phyloP scores from a whole-genome alignment of 306 rosid species.

The Ochetophila trinervis region DNA sequence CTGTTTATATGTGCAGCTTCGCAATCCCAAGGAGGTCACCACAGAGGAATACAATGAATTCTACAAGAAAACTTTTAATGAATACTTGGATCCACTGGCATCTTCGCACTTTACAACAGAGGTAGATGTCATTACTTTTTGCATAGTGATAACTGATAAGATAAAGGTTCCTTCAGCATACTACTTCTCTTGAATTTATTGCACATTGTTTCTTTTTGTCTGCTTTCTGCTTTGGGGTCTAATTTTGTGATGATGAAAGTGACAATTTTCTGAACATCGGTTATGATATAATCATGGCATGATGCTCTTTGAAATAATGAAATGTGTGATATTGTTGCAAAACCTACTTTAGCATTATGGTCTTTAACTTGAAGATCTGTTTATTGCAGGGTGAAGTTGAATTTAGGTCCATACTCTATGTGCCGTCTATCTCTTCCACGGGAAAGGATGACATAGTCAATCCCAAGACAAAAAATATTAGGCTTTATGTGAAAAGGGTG shows the following conservation, averaged over 20 bases:
- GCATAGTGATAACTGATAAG: not conserved
- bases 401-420: conserved; percentile 89
- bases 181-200: not conserved
- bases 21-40: conserved; percentile 81
- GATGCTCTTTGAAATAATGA: not conserved
- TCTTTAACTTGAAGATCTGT: conserved; percentile 23
- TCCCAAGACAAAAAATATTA: conserved; percentile 93
- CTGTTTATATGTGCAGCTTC: conserved; percentile 64
- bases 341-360: not conserved
- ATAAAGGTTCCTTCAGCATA: not conserved
- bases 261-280: too few species aligned
- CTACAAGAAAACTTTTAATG: conserved; percentile 82
- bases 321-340: conserved; percentile 7
- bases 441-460: conserved; percentile 81
- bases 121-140: conserved; percentile 37
- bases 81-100: conserved; percentile 89
- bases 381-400: conserved; percentile 89
- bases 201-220: not conserved
- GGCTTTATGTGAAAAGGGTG: conserved; percentile 90
- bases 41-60: conserved; percentile 93
- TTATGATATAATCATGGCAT: not conserved
- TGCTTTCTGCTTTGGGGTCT: not conserved
- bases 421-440: conserved; percentile 70
- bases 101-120: conserved; percentile 94
- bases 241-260: not conserved